These are phyloP conservation scores for Dicorynia guianensis DNA, from an alignment of 306 rosid genomes.

Conservation along the genomic window DNA sequence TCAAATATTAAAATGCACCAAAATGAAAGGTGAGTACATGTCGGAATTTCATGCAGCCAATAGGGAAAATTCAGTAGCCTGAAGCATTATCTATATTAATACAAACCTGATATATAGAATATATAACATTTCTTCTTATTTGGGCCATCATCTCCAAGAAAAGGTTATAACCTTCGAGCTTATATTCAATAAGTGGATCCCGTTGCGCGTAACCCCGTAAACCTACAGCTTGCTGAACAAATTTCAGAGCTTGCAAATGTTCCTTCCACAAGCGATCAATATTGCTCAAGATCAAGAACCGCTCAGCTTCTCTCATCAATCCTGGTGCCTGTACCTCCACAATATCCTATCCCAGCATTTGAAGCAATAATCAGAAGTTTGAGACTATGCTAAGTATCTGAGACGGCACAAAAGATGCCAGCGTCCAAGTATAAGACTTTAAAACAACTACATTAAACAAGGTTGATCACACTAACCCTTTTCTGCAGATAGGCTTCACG, in stretches of 20 bases:
- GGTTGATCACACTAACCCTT: slow-evolving; percentile 61
- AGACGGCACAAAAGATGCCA: background rate
- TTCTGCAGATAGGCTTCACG: slow-evolving; percentile 88
- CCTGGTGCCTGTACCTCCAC: slow-evolving; percentile 84
- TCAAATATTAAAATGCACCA: slow-evolving; percentile 21
- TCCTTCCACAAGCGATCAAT: slow-evolving; percentile 97
- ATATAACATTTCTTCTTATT: slow-evolving; percentile 92
- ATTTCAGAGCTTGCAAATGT: slow-evolving; percentile 91
- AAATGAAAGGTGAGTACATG: background rate
- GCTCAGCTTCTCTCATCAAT: slow-evolving; percentile 94
- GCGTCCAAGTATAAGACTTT: background rate
- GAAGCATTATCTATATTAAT: background rate
- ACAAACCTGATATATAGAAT: slow-evolving; percentile 92
- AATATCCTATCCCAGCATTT: slow-evolving; percentile 56
- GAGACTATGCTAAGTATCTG: background rate
- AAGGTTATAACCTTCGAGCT: slow-evolving; percentile 96
- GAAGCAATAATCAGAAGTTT: background rate
- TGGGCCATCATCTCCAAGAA: slow-evolving; percentile 99
- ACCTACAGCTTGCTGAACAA: slow-evolving; percentile 96
- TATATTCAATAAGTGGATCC: slow-evolving; percentile 96
- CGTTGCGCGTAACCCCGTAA: slow-evolving; percentile 94
- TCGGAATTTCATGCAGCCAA: background rate
- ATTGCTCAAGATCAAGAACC: slow-evolving; percentile 87
- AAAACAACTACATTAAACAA: background rate
- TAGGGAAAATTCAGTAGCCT: background rate